A percentile compares a stretch with the other conserved stretches of the same genome.
Conservation (phyloP, 495 filamentous ascomycete species). For the Terfezia boudieri region DNA sequence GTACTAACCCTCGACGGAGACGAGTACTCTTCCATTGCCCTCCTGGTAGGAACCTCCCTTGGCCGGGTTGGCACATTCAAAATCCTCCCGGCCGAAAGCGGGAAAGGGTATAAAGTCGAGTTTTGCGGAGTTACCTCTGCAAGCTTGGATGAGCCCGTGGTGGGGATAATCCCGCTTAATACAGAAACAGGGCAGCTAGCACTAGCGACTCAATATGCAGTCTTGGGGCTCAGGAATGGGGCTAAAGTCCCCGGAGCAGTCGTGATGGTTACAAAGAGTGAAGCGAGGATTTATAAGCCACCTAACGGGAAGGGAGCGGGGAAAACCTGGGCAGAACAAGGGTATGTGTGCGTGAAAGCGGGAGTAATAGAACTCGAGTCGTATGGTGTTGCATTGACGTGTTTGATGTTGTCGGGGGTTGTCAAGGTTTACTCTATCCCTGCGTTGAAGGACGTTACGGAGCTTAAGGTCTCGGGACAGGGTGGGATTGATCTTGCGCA, state of each 20-base stretch:
- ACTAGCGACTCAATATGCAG: constrained; percentile 44
- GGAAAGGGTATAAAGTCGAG: constrained; percentile 43
- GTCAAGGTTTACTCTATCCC: constrained; percentile 67
- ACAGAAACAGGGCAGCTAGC: constrained; percentile 55
- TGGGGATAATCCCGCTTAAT: constrained; percentile 56
- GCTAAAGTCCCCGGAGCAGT: constrained; percentile 20
- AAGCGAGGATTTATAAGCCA: constrained; percentile 68
- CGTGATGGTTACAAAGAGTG: constrained; percentile 44
- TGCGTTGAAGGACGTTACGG: constrained; percentile 64
- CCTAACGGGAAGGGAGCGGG: constrained; percentile 65
- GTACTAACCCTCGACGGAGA: constrained; percentile 84
- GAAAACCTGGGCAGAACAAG: constrained; percentile 53
- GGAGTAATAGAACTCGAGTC: constrained; percentile 47
- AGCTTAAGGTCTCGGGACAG: constrained; percentile 32
- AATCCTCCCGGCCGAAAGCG: constrained; percentile 46
- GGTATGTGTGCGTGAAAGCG: constrained; percentile 52
- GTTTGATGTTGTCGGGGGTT: constrained; percentile 59
- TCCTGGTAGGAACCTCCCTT: constrained; percentile 71
- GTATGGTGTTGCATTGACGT: constrained; percentile 54
- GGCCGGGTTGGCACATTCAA: constrained; percentile 78
- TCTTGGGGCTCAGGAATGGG: constrained; percentile 51
- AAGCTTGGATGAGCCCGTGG: constrained; percentile 34
- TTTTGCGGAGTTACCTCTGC: constrained; percentile 37
- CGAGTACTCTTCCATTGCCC: constrained; percentile 78
- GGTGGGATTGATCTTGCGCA: constrained; percentile 23